Evolutionary conservation across 1,284 basidiomycete species (phyloP).

Genomic region (Leccinum olivaceoglutinosum): DNA sequence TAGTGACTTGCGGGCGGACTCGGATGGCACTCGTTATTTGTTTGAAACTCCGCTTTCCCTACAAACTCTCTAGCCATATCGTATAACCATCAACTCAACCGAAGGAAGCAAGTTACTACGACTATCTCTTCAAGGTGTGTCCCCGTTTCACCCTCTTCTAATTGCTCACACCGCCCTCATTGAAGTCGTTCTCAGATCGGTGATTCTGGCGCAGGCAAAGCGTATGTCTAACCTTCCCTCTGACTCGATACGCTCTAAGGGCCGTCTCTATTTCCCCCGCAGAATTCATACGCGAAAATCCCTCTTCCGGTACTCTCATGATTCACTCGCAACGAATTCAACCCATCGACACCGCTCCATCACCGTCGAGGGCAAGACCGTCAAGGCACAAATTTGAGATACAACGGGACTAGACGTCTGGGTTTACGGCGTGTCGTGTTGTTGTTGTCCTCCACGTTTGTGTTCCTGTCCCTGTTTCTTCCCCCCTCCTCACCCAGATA

Average conservation of each 20-base stretch:
- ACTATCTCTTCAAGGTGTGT: slow-evolving; percentile 91
- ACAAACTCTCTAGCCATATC: background rate
- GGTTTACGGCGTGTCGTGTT: slow-evolving; percentile 34
- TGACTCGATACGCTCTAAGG: background rate
- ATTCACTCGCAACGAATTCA: slow-evolving; percentile 99
- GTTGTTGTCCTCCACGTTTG: background rate
- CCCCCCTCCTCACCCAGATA: background rate
- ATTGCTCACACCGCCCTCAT: slow-evolving; percentile 27
- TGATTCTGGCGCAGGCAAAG: slow-evolving; percentile 99
- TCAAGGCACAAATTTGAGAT: slow-evolving; percentile 99
- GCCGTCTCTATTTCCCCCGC: background rate
- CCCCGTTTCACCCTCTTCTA: background rate
- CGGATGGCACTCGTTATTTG: background rate
- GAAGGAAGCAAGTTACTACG: slow-evolving; percentile 82
- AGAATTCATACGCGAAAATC: slow-evolving; percentile 24
- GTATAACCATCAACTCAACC: slow-evolving; percentile 28
- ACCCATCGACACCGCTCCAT: slow-evolving; percentile 93
- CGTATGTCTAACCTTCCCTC: slow-evolving; percentile 43
- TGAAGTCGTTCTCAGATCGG: slow-evolving; percentile 88
- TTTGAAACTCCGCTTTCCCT: slow-evolving; percentile 23
- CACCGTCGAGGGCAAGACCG: slow-evolving; percentile 91
- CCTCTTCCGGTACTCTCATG: slow-evolving; percentile 68
- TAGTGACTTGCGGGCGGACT: slow-evolving; percentile 18
- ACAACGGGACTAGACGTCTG: slow-evolving; percentile 65
- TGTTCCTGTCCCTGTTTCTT: background rate